Evolutionary conservation across 345 rosid genomes (phyloP), one percentile per base, ranked within the genome.

Genomic region (Clausena lansium): DNA sequence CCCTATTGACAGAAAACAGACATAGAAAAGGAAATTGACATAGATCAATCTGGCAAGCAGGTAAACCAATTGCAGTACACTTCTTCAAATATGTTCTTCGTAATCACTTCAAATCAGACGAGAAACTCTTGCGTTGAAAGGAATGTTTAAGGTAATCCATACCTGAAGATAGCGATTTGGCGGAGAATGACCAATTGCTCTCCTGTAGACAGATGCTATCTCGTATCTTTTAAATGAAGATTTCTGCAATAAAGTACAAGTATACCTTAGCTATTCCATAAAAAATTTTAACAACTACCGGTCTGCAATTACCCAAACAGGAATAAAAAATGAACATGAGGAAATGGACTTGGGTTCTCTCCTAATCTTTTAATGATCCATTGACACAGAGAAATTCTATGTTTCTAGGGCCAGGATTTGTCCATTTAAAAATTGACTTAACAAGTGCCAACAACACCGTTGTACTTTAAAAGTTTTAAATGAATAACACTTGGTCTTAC

Each of bases 91-190:
- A 58, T 55, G 33, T 39, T 57, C 32, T 55, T 30, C 54, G 20
- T 54, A 45, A 64, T 67, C 38, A 64, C 71, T 35, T 2, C 3
- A 35, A 59, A 35, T 60, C 38, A 50, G 54, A 69, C 59, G 41
- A 55, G 41, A 71, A 55, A 52, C 36, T 32, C 28, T n/a, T 71
- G 15, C 4, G 76, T 1, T 20, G 30, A 57, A 76, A 39, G 70
- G 70, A 67, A 28, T 70, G n/a, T 38, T 20, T 61, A 36, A n/a
- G 78, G 54, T 67, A n/a, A 60, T 25, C 5, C 35, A 13, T 75
- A 91, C 99, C 93, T 95, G 99, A 76, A 93, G 93, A 89, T 88
- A 91, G 45, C 87, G 88, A 84, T 91, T 95, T 72, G 99, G 98
- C 39, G 99, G 94, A 60, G 99, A 91, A 90, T 86, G 99, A 74